These are phyloP conservation scores for Beauveria scarabaeidicola DNA, from an alignment of 2,329 filamentous ascomycete genomes.

Conservation along the genomic window DNA sequence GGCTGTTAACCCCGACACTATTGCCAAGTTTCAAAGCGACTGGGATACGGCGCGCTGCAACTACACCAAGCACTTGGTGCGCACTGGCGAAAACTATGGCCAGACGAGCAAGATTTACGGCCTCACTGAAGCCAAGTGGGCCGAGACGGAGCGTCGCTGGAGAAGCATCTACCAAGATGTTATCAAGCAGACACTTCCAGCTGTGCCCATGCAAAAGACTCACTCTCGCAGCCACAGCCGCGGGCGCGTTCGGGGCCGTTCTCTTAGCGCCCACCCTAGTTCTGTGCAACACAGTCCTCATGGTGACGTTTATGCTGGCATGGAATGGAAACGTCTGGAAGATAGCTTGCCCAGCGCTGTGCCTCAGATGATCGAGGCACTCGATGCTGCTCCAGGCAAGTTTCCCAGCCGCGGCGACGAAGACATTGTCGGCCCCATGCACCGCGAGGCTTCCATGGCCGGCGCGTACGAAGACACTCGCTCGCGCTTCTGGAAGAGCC, in stretches of 20 bases:
- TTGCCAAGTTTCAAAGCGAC: conserved; percentile 60
- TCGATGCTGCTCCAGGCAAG: conserved; percentile 63
- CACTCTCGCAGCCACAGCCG: conserved; percentile 31
- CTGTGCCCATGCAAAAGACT: conserved; percentile 18
- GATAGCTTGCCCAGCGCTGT: conserved; percentile 55
- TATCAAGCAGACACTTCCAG: conserved; percentile 40
- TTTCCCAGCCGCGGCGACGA: conserved; percentile 83
- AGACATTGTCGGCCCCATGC: conserved; percentile 92
- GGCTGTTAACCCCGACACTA: conserved; percentile 45
- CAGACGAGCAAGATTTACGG: conserved; percentile 81
- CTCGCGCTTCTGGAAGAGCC: conserved; percentile 39
- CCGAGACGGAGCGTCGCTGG: conserved; percentile 69
- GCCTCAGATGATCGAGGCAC: conserved; percentile 57
- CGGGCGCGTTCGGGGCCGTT: conserved; percentile 29
- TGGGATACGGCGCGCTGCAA: conserved; percentile 80
- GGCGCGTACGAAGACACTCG: conserved; percentile 36
- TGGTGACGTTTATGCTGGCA: conserved; percentile 32
- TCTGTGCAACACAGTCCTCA: conserved; percentile 23
- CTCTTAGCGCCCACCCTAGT: conserved; percentile 34
- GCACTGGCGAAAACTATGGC: conserved; percentile 85
- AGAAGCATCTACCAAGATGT: conserved; percentile 59
- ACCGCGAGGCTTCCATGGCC: conserved; percentile 48
- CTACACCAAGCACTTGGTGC: conserved; percentile 81
- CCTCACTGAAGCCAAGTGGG: conserved; percentile 84
- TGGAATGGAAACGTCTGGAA: conserved; percentile 39